Evolutionary conservation across 2,329 filamentous ascomycete species (phyloP), one percentile per base, ranked within the genome.

Genomic region (Lecanicillium sp.): DNA sequence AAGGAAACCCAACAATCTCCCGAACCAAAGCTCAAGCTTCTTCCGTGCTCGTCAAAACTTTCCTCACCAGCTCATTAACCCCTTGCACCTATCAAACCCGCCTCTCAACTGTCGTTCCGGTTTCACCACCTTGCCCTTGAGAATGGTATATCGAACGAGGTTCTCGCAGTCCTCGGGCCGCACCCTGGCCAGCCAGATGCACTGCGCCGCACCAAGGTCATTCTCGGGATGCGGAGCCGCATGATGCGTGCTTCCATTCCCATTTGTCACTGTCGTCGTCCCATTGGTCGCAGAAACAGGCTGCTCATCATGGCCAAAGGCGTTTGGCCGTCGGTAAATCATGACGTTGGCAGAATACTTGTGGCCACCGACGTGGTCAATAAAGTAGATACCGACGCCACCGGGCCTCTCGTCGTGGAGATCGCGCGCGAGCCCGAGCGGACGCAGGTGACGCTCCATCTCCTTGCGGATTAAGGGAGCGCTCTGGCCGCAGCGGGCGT

Each of bases 301-400:
- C 28, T 57, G 49, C 2, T 63, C 63, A 41, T 77, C 74, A 30
- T 74, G 49, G 0, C 72, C 74, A 52, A 77, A 79, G 1, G 74
- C 68, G 49, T 78, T 68, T 6, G 66, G 69, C 39, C 74, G 72
- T 9, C 92, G 76, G 60, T 98, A 97, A 2, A 98, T 71, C 68
- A 98, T 85, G 50, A 97, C 79, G 53, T 98, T 98, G 19, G 92
- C 92, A 33, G 82, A 81, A 64, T 94, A 97, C 66, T 96, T 96
- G 68, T 98, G 92, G 0, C 92, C 92, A 19, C 92, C 92, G 3
- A 96, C 88, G 56, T 98, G 92, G 49, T 81, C 90, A 55, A 97
- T 94, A 57, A 96, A 97, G 65, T 95, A 95, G 47, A 98, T 86
- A 1, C 87, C 90, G 5, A 96, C 90, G 11, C 92, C 92, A 10